Base-by-base conservation (phyloP, 1,284 basidiomycete genomes). In the Cryptococcus neoformans region DNA sequence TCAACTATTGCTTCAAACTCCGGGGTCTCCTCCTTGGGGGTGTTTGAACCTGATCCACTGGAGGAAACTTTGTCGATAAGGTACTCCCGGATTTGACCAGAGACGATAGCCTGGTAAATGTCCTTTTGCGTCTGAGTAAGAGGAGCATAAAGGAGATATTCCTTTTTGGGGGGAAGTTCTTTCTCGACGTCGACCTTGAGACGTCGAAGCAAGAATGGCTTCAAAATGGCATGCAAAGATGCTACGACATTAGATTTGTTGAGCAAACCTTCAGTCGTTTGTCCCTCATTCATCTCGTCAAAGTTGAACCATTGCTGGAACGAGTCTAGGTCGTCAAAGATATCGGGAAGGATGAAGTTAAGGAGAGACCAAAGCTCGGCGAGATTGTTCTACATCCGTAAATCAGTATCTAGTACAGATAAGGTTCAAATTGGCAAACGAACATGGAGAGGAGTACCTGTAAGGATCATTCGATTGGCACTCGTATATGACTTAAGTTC, bases 311-410 rank as follows among this genome's bases (percentile, higher is more conserved):
- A 93, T 72, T 91, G 84, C 77, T 95, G 90, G 79, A 96, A 97
- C 0, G 88, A 85, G 57, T 90, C 87, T 28, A 95, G 80, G 66
- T 97, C 90, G 59, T 88, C 85, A 74, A 99, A 99, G 57, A 98
- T 87, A 66, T 91, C 87, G 0, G 92, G 92, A 1, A 95, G 82
- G 59, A 96, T 89, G 67, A 97, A 99, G 73, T 97, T 96, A 45
- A 99, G 85, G 6, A 98, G 81, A 1, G 91, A 88, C 93, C 93
- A 98, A 2, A 99, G 81, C 74, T 99, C 94, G 9, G 87, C 83
- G 2, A 99, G 82, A 70, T 97, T 97, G 77, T 99, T 98, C 89
- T 92, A 71, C 36, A 41, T 47, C 14, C 21, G 40, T 4, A 44
- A 36, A 34, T 57, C 48, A 63, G 52, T 48, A 34, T 6, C 16